Percentiles rank a stretch among this genome's conserved stretches.
phyloP scores from a whole-genome alignment of 2,329 filamentous ascomycete genomes.

The Cladosporium sp. region DNA sequence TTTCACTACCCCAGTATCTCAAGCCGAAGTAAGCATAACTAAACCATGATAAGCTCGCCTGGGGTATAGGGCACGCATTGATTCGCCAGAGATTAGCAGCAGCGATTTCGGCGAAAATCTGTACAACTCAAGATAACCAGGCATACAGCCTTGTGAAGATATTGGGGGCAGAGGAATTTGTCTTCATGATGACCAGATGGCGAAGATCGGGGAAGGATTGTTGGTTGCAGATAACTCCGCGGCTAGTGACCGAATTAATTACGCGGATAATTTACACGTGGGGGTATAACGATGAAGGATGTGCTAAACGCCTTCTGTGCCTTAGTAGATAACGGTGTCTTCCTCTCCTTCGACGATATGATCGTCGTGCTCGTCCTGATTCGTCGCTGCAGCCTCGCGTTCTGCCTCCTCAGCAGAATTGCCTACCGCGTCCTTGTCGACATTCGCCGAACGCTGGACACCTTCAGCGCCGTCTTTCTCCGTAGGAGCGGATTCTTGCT shows the following conservation, averaged over 20 bases:
- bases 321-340: conserved; percentile 86
- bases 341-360: conserved; percentile 83
- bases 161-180: background rate
- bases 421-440: conserved; percentile 14
- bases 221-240: conserved; percentile 8
- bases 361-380: conserved; percentile 56
- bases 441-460: conserved; percentile 28
- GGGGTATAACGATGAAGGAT: conserved; percentile 1
- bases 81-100: conserved; percentile 15
- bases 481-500: background rate
- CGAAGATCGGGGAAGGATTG: background rate
- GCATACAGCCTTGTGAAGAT: background rate
- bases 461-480: conserved; percentile 33
- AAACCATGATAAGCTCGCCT: conserved; percentile 18
- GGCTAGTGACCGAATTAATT: background rate
- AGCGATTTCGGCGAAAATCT: background rate
- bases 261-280: background rate
- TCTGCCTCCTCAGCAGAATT: conserved; percentile 15
- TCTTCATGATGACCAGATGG: background rate
- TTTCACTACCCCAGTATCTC: conserved; percentile 8
- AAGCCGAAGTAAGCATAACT: conserved; percentile 14
- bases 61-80: background rate
- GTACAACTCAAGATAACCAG: conserved; percentile 2
- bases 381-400: conserved; percentile 5
- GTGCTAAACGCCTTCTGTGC: background rate